Percentiles rank a stretch among this genome's conserved stretches.
Evolutionary conservation across 2,329 filamentous ascomycete genomes (phyloP).

Genomic region (Hypoxylon sp.): DNA sequence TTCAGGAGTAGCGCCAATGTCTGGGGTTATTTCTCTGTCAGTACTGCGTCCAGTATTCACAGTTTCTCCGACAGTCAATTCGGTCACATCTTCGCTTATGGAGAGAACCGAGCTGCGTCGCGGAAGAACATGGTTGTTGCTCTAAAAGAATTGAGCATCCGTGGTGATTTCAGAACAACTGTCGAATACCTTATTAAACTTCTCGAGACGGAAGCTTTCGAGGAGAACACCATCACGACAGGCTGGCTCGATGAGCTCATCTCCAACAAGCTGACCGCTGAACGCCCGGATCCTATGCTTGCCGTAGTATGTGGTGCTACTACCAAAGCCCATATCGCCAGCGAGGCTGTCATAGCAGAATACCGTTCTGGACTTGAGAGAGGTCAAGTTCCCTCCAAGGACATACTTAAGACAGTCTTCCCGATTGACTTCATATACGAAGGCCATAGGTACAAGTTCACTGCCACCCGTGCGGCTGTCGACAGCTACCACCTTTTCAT

Average conservation of each 20-base stretch:
- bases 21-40: conserved; percentile 99
- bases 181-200: conserved; percentile 99
- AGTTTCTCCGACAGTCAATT: conserved; percentile 99
- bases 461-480: conserved; percentile 88
- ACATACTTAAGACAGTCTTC: conserved; percentile 97
- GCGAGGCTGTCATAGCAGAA: conserved; percentile 87
- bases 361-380: conserved; percentile 93
- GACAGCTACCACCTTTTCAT: conserved; percentile 99
- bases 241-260: conserved; percentile 99
- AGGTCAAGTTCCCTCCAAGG: conserved; percentile 96
- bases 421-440: conserved; percentile 99
- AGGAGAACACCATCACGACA: conserved; percentile 99
- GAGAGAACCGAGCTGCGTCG: conserved; percentile 95
- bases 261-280: conserved; percentile 95
- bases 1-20: conserved; percentile 99
- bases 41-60: conserved; percentile 96
- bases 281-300: conserved; percentile 92
- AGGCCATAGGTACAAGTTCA: conserved; percentile 97
- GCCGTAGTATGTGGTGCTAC: conserved; percentile 97
- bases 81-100: conserved; percentile 99
- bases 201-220: conserved; percentile 96
- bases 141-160: conserved; percentile 98
- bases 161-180: conserved; percentile 98
- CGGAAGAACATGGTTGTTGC: conserved; percentile 99
- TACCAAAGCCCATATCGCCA: conserved; percentile 95